Base-by-base conservation (phyloP, 257 asterid genomes). In the Ajuga chamaepitys region DNA sequence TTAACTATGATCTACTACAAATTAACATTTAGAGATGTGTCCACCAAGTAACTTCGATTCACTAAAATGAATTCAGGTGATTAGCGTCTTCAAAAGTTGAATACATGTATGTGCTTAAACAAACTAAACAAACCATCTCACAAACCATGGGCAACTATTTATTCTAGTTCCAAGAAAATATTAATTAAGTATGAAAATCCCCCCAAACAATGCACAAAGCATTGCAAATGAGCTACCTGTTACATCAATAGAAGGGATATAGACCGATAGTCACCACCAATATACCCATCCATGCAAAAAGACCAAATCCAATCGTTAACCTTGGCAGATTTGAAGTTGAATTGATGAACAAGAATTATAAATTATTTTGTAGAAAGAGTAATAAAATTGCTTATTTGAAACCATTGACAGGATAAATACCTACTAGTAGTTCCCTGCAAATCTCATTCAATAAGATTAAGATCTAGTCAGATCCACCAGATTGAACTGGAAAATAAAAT, bases 261-360 rank as follows among this genome's bases (percentile, higher is more conserved):
- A 88, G 74, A 70, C 99, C 99, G 45, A 75, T 58, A 13, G 91
- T 74, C 66, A 97, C 95, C 35, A 75, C 80, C 68, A 94, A 75
- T 64, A 81, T 96, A 62, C 97, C 99, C 83, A 80, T 79, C 99
- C 99, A 94, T 2, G 99, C 96, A 71, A 86, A 74, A 67, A 90
- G 84, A 66, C 90, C 93, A 55, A 86, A 73, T 68, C 91, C 95
- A 75, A 95, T 86, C 45, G 95, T 90, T 80, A 94, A 81, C 68
- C 82, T 82, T 64, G 99, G 97, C 70, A 94, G 78, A 80, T 76
- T 85, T 59, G 96, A 64, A 62, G 91, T 97, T 94, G 95, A 77
- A 75, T 57, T 25, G 24, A 75, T 42, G 71, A 40, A 59, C 42
- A 68, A 60, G 79, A 13, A 22, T 61, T 51, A 66, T 42, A 13